Evolutionary conservation across 306 rosid genomes (phyloP), one percentile per base, ranked within the genome.

Genomic region (Prunus padus): DNA sequence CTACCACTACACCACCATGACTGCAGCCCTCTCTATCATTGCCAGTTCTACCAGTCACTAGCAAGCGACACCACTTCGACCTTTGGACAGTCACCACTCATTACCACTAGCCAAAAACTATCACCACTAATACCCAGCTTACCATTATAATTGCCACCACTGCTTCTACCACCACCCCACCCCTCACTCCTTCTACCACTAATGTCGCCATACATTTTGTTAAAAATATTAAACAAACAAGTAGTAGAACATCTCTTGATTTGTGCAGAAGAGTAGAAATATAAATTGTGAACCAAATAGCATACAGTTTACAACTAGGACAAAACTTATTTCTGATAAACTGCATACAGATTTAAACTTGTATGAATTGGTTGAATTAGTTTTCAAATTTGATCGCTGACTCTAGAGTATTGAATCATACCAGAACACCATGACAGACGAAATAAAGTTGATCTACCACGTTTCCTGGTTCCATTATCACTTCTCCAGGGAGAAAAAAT

Each of bases 401-500:
- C 51, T 66, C 26, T 31, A 26, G 69, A 57, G 44, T 75, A 42
- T 15, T 67, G 69, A 86, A 73, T 51, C 86, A 70, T 95, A 95
- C 99, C 99, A 95, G 82, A 73, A 45, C 65, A 71, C 97, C 99
- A 65, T 92, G 89, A 75, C 97, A 95, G 77, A 95, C 92, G 79
- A 95, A 92, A 82, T 95, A 95, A 56, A 95, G 89, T 86, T 95
- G 99, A 86, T 92, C 99, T 25, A 95, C 92, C 16, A 78, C 99
- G 60, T 86, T 88, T 82, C 97, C 99, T 75, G 88, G 96, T 72
- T 95, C 96, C 93, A 92, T 77, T 73, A 95, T 77, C 80, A 90
- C 91, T 84, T 95, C 97, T 72, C 99, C 97, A 6, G 97, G 97
- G 63, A 95, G 96, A 82, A 92, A 95, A 83, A 95, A 95, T 80